phyloP scores from a whole-genome alignment of 2,329 filamentous ascomycete genomes.

The Pseudogymnoascus verrucosus region DNA sequence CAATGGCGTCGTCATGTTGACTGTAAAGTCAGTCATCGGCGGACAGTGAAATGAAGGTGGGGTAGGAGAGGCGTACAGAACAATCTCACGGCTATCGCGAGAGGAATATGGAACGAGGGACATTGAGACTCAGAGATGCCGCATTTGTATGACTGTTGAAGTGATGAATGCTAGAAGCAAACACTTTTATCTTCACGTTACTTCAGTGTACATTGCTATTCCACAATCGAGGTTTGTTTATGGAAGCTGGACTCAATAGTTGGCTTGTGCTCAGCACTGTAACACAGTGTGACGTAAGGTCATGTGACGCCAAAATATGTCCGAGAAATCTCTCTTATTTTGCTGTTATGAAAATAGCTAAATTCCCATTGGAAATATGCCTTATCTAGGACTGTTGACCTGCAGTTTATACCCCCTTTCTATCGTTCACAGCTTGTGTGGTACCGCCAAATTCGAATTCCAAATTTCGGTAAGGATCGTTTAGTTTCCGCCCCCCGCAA shows the following conservation, averaged over 20 bases:
- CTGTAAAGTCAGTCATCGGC: constrained; percentile 37
- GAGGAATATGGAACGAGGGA: constrained; percentile 71
- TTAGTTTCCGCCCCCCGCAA: background rate
- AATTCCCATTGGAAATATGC: background rate
- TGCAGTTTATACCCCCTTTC: background rate
- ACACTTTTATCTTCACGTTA: background rate
- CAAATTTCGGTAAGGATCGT: background rate
- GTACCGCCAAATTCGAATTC: background rate
- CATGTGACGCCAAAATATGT: background rate
- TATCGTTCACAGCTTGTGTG: background rate
- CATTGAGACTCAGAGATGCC: constrained; percentile 30
- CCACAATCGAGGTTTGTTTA: background rate
- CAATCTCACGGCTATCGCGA: constrained; percentile 67
- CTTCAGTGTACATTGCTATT: background rate
- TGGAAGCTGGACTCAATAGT: background rate
- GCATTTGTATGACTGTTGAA: background rate
- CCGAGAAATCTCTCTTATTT: background rate
- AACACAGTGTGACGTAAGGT: background rate
- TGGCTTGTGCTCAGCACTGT: background rate
- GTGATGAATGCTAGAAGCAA: constrained; percentile 1
- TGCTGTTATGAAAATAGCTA: background rate
- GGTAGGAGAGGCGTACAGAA: constrained; percentile 51
- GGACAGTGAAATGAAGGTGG: background rate
- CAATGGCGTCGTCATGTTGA: constrained; percentile 85
- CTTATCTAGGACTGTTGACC: background rate